phyloP scores from a whole-genome alignment of 2,329 filamentous ascomycete species.

The Hypoxylon sp. region DNA sequence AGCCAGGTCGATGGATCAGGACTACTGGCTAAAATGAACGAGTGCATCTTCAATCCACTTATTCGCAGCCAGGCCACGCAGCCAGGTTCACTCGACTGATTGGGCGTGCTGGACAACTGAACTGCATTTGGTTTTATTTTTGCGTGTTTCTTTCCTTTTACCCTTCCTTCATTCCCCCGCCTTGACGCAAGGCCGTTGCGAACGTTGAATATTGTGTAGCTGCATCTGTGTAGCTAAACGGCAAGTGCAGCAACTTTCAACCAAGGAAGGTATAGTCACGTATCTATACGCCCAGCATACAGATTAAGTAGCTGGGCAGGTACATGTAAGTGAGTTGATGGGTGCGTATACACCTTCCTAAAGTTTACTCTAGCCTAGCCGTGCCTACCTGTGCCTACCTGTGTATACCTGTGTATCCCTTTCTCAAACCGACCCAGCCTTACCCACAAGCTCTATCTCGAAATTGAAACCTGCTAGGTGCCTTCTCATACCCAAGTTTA shows the following conservation, averaged over 20 bases:
- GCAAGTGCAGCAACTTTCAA: slow-evolving; percentile 9
- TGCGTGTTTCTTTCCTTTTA: slow-evolving; percentile 16
- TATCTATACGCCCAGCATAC: background rate
- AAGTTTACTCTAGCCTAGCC: slow-evolving; percentile 7
- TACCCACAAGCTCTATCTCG: slow-evolving; percentile 1
- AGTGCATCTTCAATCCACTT: slow-evolving; percentile 38
- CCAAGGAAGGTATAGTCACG: slow-evolving; percentile 4
- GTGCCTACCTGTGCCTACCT: background rate
- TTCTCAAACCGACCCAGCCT: slow-evolving; percentile 16
- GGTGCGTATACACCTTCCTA: slow-evolving; percentile 2
- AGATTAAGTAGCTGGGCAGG: background rate
- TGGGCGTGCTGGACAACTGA: slow-evolving; percentile 22
- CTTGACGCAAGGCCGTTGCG: slow-evolving; percentile 17
- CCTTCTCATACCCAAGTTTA: slow-evolving; percentile 7
- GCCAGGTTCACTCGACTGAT: slow-evolving; percentile 28
- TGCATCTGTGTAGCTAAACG: background rate
- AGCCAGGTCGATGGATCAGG: slow-evolving; percentile 17
- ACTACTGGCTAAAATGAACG: slow-evolving; percentile 43
- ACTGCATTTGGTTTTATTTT: slow-evolving; percentile 7
- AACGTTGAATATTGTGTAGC: slow-evolving; percentile 1
- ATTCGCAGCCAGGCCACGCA: slow-evolving; percentile 34
- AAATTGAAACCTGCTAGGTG: background rate
- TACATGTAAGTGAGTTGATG: slow-evolving; percentile 13
- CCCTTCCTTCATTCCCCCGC: slow-evolving; percentile 29
- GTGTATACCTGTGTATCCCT: slow-evolving; percentile 1